Conservation (phyloP, 148 eudicot species). For the Persicaria maculosa region DNA sequence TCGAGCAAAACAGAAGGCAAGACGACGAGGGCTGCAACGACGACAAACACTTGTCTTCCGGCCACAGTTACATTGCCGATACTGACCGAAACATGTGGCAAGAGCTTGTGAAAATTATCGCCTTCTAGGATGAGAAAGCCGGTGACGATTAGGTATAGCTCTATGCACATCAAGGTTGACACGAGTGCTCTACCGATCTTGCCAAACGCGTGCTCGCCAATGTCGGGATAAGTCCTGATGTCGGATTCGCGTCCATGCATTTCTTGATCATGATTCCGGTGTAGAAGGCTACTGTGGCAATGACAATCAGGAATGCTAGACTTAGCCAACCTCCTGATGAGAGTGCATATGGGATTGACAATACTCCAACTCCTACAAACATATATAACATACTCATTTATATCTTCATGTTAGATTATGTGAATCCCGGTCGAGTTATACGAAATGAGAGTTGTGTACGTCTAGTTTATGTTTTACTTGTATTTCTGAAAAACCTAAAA, state of each 20-base stretch:
- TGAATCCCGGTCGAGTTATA: too few species aligned
- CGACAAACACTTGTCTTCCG: slow-evolving; percentile 34
- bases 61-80: slow-evolving; percentile 19
- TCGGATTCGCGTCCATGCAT: slow-evolving; percentile 44
- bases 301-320: slow-evolving; percentile 21
- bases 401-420: too few species aligned
- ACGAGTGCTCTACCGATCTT: slow-evolving; percentile 29
- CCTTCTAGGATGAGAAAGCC: slow-evolving; percentile 60
- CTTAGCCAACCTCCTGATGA: slow-evolving; percentile 54
- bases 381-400: not conserved
- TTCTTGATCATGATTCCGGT: slow-evolving; percentile 37
- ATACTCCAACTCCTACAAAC: slow-evolving; percentile 39
- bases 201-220: slow-evolving; percentile 50
- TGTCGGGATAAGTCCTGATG: slow-evolving; percentile 40
- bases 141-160: slow-evolving; percentile 44
- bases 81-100: slow-evolving; percentile 21
- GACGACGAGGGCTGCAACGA: slow-evolving; percentile 30
- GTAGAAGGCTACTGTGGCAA: slow-evolving; percentile 35
- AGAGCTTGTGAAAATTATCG: slow-evolving; percentile 38
- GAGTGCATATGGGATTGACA: slow-evolving; percentile 43
- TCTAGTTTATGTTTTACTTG: too few species aligned
- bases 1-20: slow-evolving; percentile 39
- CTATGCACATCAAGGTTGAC: slow-evolving; percentile 32
- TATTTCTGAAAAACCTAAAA: too few species aligned
- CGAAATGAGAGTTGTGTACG: too few species aligned